Base-by-base conservation (phyloP, 495 filamentous ascomycete species). In the Penicillium bialowiezense region DNA sequence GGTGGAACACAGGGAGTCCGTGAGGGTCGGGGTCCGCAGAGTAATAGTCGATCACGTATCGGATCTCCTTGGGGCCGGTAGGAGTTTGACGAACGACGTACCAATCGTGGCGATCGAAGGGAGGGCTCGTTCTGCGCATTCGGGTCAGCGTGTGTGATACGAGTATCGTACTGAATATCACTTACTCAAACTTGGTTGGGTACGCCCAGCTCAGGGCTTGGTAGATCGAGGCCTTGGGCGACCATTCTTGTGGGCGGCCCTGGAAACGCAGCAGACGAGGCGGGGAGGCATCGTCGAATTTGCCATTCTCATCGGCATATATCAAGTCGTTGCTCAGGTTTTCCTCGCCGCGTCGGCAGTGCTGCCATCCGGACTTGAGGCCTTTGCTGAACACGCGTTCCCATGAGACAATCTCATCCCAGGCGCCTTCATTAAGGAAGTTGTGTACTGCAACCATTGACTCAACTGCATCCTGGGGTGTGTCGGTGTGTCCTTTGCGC, bases 91-190 rank as follows among this genome's bases (percentile, higher is more conserved):
- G 80, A 55, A 85, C 77, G 20, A 98, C 86, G 60, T 84, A 97
- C 93, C 93, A 98, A 63, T 98, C 93, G 60, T 98, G 93, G 44
- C 93, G 83, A 69, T 98, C 93, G 59, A 98, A 98, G n/a, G 93
- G 93, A 23, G 90, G 88, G 18, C 87, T 84, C 8, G 83, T 80
- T 10, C 84, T 89, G 51, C 34, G 17, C n/a, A 19, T 20, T 13
- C 3, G 49, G 29, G 40, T 60, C 23, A 61, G 55, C 18, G n/a
- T 19, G 10, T 46, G n/a, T 54, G 7, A 5, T 9, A n/a, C 24
- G 9, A 5, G 32, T 7, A 14, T 23, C 34, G 19, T 12, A 41
- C 5, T 8, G 41, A 35, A 28, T 0, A 19, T 33, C 28, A 71
- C 83, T 62, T 67, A 91, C 82, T 68, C 82, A 64, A 90, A 97